A percentile compares a stretch with the other conserved stretches of the same genome.
Evolutionary conservation across 2,329 filamentous ascomycete species (phyloP).

Genomic region (Talaromyces sp.): DNA sequence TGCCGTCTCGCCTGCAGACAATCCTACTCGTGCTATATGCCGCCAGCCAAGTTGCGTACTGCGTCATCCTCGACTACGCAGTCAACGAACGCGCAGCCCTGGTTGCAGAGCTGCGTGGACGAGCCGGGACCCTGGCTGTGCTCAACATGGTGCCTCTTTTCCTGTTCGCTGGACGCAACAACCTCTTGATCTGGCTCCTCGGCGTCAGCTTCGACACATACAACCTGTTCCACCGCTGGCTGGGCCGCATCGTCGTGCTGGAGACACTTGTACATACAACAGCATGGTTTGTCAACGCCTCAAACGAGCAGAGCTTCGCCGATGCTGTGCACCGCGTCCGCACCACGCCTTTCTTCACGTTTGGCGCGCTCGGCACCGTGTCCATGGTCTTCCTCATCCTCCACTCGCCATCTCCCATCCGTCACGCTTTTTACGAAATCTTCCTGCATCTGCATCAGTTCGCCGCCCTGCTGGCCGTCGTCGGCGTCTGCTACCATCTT

Average conservation of each 20-base stretch:
- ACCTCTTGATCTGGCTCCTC: slow-evolving; percentile 76
- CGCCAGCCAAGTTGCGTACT: slow-evolving; percentile 72
- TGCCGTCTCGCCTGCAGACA: slow-evolving; percentile 74
- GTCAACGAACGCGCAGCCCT: slow-evolving; percentile 49
- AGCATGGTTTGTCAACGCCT: slow-evolving; percentile 72
- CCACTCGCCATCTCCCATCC: slow-evolving; percentile 41
- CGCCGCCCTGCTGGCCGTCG: slow-evolving; percentile 36
- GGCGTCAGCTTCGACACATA: slow-evolving; percentile 94
- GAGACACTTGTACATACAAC: slow-evolving; percentile 66
- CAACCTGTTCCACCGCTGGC: slow-evolving; percentile 83
- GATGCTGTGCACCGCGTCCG: slow-evolving; percentile 29
- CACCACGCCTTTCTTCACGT: slow-evolving; percentile 38
- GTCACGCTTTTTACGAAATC: slow-evolving; percentile 44
- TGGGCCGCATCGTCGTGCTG: slow-evolving; percentile 68
- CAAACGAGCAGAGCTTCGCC: slow-evolving; percentile 25
- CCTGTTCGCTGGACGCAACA: slow-evolving; percentile 86
- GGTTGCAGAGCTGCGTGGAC: slow-evolving; percentile 76
- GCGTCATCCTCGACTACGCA: slow-evolving; percentile 43
- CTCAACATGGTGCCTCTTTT: slow-evolving; percentile 91
- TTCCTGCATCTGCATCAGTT: slow-evolving; percentile 45
- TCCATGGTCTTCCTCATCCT: slow-evolving; percentile 36
- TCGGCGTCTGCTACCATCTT: slow-evolving; percentile 43
- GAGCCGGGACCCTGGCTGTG: slow-evolving; percentile 75
- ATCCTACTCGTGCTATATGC: slow-evolving; percentile 64
- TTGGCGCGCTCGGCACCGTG: slow-evolving; percentile 41